phyloP scores from a whole-genome alignment of 2,329 filamentous ascomycete species.

The Dactylellina cionopaga region DNA sequence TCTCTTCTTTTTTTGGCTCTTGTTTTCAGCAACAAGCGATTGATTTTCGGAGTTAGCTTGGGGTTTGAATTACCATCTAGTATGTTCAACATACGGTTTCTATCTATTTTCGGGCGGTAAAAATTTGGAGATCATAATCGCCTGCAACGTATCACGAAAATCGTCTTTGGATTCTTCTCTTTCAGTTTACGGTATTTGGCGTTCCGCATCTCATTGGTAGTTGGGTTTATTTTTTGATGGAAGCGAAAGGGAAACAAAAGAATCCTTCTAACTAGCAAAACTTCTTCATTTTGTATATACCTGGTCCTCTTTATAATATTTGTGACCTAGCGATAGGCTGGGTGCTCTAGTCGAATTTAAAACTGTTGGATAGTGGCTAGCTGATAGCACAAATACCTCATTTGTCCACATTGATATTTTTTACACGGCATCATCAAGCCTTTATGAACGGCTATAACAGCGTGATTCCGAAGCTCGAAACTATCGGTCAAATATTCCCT shows the following conservation, averaged over 20 bases:
- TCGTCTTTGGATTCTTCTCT: conserved; percentile 1
- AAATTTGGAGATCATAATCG: neutral
- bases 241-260: conserved; percentile 1
- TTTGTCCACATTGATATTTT: no score
- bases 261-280: neutral
- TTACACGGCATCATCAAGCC: no score
- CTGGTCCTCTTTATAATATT: no score
- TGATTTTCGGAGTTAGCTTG: conserved; percentile 23
- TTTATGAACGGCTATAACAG: no score
- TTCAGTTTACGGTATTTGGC: conserved; percentile 18
- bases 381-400: no score
- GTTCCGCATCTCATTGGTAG: conserved; percentile 18
- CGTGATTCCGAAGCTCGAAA: no score
- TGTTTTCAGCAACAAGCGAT: conserved; percentile 25
- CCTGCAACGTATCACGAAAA: neutral
- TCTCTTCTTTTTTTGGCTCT: neutral
- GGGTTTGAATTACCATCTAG: neutral
- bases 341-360: no score
- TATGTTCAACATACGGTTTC: neutral
- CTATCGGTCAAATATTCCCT: no score
- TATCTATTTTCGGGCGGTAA: conserved; percentile 3
- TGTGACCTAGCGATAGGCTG: no score
- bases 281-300: neutral
- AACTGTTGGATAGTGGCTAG: no score
- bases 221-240: neutral